A percentile compares a stretch with the other conserved stretches of the same genome.
These are phyloP conservation scores for Periconia sp. DNA, from an alignment of 2,329 filamentous ascomycete genomes.

Conservation along the genomic window DNA sequence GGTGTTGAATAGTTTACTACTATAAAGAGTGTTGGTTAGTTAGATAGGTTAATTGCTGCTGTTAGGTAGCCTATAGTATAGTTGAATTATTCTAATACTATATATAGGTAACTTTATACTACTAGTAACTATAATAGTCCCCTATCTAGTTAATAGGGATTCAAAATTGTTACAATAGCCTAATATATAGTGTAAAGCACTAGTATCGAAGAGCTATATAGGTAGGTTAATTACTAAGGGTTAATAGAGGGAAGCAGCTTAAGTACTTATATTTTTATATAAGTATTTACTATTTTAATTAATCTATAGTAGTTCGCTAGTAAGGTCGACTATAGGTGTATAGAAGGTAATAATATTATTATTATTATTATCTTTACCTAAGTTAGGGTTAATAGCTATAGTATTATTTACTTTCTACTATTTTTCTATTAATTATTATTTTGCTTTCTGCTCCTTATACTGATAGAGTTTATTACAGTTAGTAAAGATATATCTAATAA, in stretches of 20 bases:
- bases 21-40: conserved; percentile 15
- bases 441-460: conserved; percentile 10
- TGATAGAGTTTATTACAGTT: conserved; percentile 10
- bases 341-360: background rate
- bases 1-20: conserved; percentile 9
- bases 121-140: conserved; percentile 10
- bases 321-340: conserved; percentile 1
- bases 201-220: conserved; percentile 13
- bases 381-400: conserved; percentile 5
- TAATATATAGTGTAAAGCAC: conserved; percentile 14
- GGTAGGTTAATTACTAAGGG: background rate
- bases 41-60: conserved; percentile 2
- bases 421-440: background rate
- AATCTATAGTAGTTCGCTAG: background rate
- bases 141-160: background rate
- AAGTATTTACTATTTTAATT: background rate
- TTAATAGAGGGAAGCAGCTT: conserved; percentile 1
- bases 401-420: conserved; percentile 1
- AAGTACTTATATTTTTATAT: conserved; percentile 5
- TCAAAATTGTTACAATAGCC: conserved; percentile 10
- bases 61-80: conserved; percentile 7
- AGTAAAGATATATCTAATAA: conserved; percentile 8
- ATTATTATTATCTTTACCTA: background rate
- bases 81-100: conserved; percentile 4
- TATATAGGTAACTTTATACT: conserved; percentile 11